A percentile compares a stretch with the other conserved stretches of the same genome.
phyloP scores from a whole-genome alignment of 1,139 yeast genomes.

The Yamadazyma jaroonii region DNA sequence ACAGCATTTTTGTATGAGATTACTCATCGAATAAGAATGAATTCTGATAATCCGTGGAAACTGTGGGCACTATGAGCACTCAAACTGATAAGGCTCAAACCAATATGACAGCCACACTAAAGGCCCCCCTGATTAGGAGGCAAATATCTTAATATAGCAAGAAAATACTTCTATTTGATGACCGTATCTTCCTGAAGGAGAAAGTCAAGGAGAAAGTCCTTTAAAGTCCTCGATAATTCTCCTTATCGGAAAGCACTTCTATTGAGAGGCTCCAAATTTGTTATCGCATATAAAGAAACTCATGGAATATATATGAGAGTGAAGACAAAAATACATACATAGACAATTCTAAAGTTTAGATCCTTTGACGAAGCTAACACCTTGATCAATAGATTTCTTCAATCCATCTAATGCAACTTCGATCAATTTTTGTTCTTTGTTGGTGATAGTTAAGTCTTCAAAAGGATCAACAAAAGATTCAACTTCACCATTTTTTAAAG shows the following conservation, averaged over 20 bases:
- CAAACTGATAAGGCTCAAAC: too few relatives aligned
- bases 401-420: conserved; percentile 54
- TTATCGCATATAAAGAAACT: neutral
- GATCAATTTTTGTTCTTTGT: conserved; percentile 46
- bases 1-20: too few relatives aligned
- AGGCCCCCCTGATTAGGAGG: too few relatives aligned
- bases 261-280: neutral
- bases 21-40: too few relatives aligned
- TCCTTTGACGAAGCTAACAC: conserved; percentile 53
- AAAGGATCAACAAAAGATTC: conserved; percentile 45
- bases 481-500: conserved; percentile 49
- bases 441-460: conserved; percentile 32
- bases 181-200: too few relatives aligned
- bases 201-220: neutral
- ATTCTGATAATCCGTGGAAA: too few relatives aligned
- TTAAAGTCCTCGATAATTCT: neutral
- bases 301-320: neutral
- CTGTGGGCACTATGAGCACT: too few relatives aligned
- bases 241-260: too few relatives aligned
- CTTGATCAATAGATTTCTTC: conserved; percentile 56
- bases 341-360: conserved; percentile 32
- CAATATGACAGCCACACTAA: too few relatives aligned
- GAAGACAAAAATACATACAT: neutral
- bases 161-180: too few relatives aligned
- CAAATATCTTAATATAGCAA: too few relatives aligned